These are phyloP conservation scores for Vickermania spadyakhi DNA, from an alignment of 208 protist species.

Conservation along the genomic window DNA sequence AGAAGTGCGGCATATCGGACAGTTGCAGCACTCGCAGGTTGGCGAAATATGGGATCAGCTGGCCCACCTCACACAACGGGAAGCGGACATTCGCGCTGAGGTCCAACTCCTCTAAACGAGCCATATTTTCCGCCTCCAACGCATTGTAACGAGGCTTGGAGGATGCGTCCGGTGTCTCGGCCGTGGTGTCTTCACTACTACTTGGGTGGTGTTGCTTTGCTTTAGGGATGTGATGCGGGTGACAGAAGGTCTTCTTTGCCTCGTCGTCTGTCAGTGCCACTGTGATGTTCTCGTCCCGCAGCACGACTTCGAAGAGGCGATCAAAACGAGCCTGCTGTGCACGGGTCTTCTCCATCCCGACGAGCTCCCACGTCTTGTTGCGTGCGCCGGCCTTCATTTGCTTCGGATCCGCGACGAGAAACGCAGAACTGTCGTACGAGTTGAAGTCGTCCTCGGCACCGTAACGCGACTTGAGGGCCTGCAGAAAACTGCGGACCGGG, in stretches of 20 bases:
- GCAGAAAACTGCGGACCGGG: slow-evolving; percentile 50
- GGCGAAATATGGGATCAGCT: slow-evolving; percentile 45
- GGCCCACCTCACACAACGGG: slow-evolving; percentile 36
- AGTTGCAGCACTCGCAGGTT: slow-evolving; percentile 51
- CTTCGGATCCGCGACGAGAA: slow-evolving; percentile 31
- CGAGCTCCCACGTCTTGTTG: slow-evolving; percentile 77
- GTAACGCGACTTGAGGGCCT: slow-evolving; percentile 68
- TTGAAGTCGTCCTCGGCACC: slow-evolving; percentile 49
- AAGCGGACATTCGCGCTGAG: slow-evolving; percentile 54
- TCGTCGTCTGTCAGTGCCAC: slow-evolving; percentile 26
- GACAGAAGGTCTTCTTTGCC: not conserved
- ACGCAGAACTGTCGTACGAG: slow-evolving; percentile 22
- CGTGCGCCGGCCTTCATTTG: slow-evolving; percentile 3
- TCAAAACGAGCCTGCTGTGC: slow-evolving; percentile 48
- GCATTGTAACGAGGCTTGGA: slow-evolving; percentile 8
- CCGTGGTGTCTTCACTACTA: too few relatives aligned
- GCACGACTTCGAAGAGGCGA: slow-evolving; percentile 47
- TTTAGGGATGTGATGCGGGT: not conserved
- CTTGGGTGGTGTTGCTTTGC: too few relatives aligned
- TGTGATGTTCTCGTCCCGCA: slow-evolving; percentile 45
- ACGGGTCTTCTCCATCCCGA: slow-evolving; percentile 68
- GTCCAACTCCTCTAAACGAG: slow-evolving; percentile 53
- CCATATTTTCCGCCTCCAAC: slow-evolving; percentile 32
- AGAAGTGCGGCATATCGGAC: slow-evolving; percentile 40
- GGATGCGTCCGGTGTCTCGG: not conserved